phyloP scores from a whole-genome alignment of 345 rosid species.

The Cardamine resedifolia region DNA sequence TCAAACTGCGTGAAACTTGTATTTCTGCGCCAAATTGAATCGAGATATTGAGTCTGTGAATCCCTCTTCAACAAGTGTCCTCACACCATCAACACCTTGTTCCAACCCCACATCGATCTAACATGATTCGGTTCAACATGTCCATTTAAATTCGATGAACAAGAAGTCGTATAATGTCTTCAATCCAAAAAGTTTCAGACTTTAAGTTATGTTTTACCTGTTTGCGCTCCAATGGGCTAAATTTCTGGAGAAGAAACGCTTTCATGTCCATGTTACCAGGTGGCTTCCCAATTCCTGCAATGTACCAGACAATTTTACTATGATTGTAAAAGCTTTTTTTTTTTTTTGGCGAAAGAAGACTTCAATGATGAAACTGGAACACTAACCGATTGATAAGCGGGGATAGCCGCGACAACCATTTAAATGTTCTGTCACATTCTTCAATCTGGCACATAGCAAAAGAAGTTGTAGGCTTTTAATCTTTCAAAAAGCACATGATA shows the following conservation, averaged over 20 bases:
- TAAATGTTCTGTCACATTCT: constrained; percentile 69
- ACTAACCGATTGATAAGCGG: constrained; percentile 70
- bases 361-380: neutral
- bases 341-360: neutral
- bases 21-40: constrained; percentile 73
- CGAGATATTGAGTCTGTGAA: constrained; percentile 52
- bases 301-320: neutral
- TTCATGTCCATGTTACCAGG: constrained; percentile 91
- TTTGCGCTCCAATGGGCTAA: constrained; percentile 61
- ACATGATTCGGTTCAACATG: constrained; percentile 10
- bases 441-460: constrained; percentile 50
- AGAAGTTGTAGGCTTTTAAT: neutral
- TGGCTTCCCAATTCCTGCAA: constrained; percentile 83
- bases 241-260: constrained; percentile 82
- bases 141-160: neutral
- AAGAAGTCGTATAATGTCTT: neutral
- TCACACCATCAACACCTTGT: constrained; percentile 71
- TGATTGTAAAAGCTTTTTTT: neutral
- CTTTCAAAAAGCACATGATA: neutral
- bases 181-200: neutral
- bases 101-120: constrained; percentile 68
- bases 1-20: constrained; percentile 64
- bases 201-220: constrained; percentile 47
- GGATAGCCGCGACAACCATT: constrained; percentile 74
- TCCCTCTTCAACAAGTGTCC: constrained; percentile 54